A percentile compares a stretch with the other conserved stretches of the same genome.
Conservation (phyloP, 2,329 filamentous ascomycete genomes). For the Colletotrichum tropicale region DNA sequence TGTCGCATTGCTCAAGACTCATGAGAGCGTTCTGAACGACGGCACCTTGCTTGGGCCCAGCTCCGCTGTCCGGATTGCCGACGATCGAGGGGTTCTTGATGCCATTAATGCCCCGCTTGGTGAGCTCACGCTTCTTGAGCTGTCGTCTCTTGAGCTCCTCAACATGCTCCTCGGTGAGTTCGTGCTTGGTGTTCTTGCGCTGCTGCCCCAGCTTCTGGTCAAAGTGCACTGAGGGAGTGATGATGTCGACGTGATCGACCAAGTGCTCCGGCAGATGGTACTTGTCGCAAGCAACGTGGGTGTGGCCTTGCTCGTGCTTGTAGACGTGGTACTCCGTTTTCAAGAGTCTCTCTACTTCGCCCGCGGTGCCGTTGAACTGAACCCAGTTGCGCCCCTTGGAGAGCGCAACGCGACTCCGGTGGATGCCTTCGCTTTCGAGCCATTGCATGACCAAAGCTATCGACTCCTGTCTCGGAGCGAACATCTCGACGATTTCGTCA, state of each 20-base stretch:
- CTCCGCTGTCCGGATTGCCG: slow-evolving; percentile 27
- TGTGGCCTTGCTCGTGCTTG: slow-evolving; percentile 38
- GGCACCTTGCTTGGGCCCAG: slow-evolving; percentile 34
- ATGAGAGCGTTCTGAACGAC: slow-evolving; percentile 32
- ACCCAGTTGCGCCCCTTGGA: slow-evolving; percentile 59
- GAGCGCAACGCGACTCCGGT: slow-evolving; percentile 48
- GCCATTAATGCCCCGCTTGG: slow-evolving; percentile 17
- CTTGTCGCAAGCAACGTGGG: slow-evolving; percentile 44
- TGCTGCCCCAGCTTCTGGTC: slow-evolving; percentile 34
- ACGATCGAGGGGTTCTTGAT: slow-evolving; percentile 29
- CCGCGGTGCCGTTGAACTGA: slow-evolving; percentile 56
- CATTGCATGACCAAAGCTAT: slow-evolving; percentile 56
- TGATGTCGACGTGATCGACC: slow-evolving; percentile 42
- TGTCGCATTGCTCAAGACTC: slow-evolving; percentile 47
- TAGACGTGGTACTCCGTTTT: slow-evolving; percentile 58
- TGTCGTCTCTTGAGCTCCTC: slow-evolving; percentile 29
- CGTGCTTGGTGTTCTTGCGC: slow-evolving; percentile 24
- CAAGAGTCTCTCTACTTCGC: slow-evolving; percentile 57
- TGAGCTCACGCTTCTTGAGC: not conserved
- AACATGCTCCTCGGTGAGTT: slow-evolving; percentile 25
- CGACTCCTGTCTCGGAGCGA: slow-evolving; percentile 46
- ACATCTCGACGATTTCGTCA: slow-evolving; percentile 45
- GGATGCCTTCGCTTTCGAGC: slow-evolving; percentile 58
- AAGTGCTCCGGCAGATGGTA: slow-evolving; percentile 44
- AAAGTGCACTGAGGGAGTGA: slow-evolving; percentile 44